Conservation (phyloP, 2,329 filamentous ascomycete genomes). For the Colletotrichum sp. region DNA sequence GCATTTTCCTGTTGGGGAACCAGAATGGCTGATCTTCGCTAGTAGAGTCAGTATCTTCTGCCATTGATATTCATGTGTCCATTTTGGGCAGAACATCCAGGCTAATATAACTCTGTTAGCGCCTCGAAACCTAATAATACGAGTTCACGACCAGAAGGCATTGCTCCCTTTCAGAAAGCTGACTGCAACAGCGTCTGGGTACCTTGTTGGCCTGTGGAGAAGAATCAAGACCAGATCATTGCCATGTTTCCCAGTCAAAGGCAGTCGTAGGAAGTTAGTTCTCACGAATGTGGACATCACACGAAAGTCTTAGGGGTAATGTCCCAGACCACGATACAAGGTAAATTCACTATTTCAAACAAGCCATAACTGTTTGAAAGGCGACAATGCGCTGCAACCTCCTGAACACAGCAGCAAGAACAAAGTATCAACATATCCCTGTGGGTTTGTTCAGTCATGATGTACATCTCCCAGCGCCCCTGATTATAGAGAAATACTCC, state of each 20-base stretch:
- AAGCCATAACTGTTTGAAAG: too few relatives aligned
- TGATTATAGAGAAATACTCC: not conserved
- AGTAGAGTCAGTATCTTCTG: not conserved
- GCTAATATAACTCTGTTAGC: not conserved
- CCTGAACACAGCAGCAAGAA: not conserved
- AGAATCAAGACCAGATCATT: not conserved
- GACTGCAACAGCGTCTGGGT: not conserved
- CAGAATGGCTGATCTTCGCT: not conserved
- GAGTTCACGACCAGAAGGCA: not conserved
- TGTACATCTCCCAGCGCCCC: not conserved
- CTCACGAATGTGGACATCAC: too few relatives aligned
- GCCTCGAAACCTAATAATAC: accelerated
- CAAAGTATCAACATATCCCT: not conserved
- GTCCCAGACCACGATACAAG: too few relatives aligned
- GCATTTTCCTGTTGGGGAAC: not conserved
- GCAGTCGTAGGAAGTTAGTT: too few relatives aligned
- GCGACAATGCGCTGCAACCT: too few relatives aligned
- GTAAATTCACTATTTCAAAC: too few relatives aligned
- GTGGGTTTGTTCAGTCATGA: too few relatives aligned
- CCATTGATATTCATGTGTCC: not conserved
- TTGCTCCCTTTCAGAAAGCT: not conserved
- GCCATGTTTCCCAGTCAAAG: not conserved
- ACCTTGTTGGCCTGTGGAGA: not conserved
- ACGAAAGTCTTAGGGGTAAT: too few relatives aligned
- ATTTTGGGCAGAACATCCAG: not conserved